Base-by-base conservation (phyloP, 106 monocot species). In the Platanthera zijinensis region DNA sequence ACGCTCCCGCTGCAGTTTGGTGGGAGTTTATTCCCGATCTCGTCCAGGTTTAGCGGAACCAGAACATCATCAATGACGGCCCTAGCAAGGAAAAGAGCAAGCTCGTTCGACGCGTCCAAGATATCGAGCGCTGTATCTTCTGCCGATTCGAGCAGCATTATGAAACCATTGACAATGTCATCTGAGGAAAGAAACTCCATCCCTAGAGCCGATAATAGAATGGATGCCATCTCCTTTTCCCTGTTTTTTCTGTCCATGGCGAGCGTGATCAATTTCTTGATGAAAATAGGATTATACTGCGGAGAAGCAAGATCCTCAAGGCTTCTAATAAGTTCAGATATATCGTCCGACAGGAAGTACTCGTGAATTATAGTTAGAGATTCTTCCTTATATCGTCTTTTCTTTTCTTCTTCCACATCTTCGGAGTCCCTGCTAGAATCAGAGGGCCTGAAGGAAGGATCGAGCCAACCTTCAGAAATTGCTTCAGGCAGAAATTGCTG, bases 191-290 rank as follows among this genome's bases (percentile, higher is more conserved):
- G 85, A 13, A 90, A n/a, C 8, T 92, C 92, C 74, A 86, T 83
- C 63, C 86, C 85, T 11, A 95, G 87, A 13, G 92, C 74, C 19
- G 90, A 86, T 1, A 95, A 85, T 5, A 95, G 82, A 78, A 90
- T 86, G 51, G 95, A 95, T 3, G 95, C 92, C 95, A 95, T 95
- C 82, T 95, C 95, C 76, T 87, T 95, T 75, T 95, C 95, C 78
- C 95, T 88, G 74, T 92, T 92, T 77, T 95, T 95, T 67, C 95
- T 75, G 77, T 95, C 95, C 95, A 95, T 90, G 14, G 95, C 95
- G 54, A 95, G 86, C 47, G 95, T 90, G 49, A 92, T 92, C 45
- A 95, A 76, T 75, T 90, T 95, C 85, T 95, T 95, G 48, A 95
- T 79, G 21, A 95, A 92, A 49, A 95, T 77, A 28, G 88, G 87